Evolutionary conservation across 768 basidiomycete genomes (phyloP).

Genomic region (Xerocomellus chrysenteron): DNA sequence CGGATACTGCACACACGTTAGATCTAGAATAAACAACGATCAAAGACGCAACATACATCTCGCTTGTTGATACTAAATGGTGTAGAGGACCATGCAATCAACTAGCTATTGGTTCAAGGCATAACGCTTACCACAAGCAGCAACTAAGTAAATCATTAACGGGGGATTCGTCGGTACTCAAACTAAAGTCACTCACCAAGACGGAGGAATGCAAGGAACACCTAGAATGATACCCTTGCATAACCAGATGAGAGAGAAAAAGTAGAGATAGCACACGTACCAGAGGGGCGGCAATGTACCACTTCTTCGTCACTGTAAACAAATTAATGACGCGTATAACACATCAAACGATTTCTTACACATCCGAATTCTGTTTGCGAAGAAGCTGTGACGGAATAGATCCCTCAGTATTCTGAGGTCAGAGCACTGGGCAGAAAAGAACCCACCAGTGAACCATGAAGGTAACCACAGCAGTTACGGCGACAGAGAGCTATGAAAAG

Average conservation of each 20-base stretch:
- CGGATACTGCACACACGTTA: slow-evolving; percentile 17
- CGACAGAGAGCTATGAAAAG: slow-evolving; percentile 29
- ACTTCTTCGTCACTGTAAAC: slow-evolving; percentile 31
- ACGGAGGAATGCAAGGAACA: slow-evolving; percentile 34
- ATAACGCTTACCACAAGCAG: slow-evolving; percentile 29
- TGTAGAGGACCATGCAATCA: background rate
- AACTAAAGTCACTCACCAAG: slow-evolving; percentile 23
- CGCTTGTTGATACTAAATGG: slow-evolving; percentile 30
- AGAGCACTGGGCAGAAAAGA: background rate
- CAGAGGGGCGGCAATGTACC: slow-evolving; percentile 32
- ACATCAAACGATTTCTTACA: slow-evolving; percentile 13
- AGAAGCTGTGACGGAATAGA: slow-evolving; percentile 19
- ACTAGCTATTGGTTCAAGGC: accelerated
- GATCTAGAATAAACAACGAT: accelerated
- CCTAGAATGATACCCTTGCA: slow-evolving; percentile 1
- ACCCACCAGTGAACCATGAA: slow-evolving; percentile 36
- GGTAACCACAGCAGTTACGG: slow-evolving; percentile 30
- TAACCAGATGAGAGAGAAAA: background rate
- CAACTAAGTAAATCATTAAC: slow-evolving; percentile 19
- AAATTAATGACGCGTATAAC: background rate
- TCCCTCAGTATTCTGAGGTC: background rate
- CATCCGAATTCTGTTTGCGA: slow-evolving; percentile 36
- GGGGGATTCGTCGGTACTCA: background rate
- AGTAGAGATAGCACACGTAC: slow-evolving; percentile 7
- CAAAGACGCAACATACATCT: slow-evolving; percentile 23